Evolutionary conservation across 768 basidiomycete species (phyloP).

Genomic region (Suillus fuscotomentosus): DNA sequence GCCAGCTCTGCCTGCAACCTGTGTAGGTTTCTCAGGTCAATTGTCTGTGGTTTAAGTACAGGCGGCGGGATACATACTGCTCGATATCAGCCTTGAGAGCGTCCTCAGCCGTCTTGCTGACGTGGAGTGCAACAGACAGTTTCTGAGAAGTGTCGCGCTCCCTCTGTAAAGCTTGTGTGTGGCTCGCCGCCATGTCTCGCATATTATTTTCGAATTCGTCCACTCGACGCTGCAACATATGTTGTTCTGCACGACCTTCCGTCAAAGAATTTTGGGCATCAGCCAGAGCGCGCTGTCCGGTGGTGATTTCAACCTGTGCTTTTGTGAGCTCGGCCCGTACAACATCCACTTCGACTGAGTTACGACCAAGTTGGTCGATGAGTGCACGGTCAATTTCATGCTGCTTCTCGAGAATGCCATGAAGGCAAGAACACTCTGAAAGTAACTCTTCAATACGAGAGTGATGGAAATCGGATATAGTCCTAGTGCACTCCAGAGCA

Average conservation of each 20-base stretch:
- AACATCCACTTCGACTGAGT: slow-evolving; percentile 40
- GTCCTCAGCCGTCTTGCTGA: slow-evolving; percentile 64
- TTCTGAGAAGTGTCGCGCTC: slow-evolving; percentile 48
- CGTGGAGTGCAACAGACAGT: slow-evolving; percentile 49
- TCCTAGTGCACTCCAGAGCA: slow-evolving; percentile 17
- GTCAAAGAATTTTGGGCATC: slow-evolving; percentile 20
- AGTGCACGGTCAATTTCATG: slow-evolving; percentile 18
- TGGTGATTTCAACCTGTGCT: slow-evolving; percentile 36
- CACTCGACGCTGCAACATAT: slow-evolving; percentile 26
- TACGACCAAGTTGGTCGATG: slow-evolving; percentile 37
- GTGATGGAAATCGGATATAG: slow-evolving; percentile 37
- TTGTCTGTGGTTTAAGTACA: slow-evolving; percentile 31
- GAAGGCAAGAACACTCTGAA: slow-evolving; percentile 10
- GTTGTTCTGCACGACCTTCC: slow-evolving; percentile 17
- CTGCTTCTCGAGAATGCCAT: slow-evolving; percentile 15
- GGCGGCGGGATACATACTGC: slow-evolving; percentile 43
- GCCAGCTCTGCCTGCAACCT: slow-evolving; percentile 52
- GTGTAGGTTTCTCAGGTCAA: neutral
- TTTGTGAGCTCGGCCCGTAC: slow-evolving; percentile 41
- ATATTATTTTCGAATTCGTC: slow-evolving; percentile 26
- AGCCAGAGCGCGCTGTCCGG: slow-evolving; percentile 18
- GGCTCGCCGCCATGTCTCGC: slow-evolving; percentile 30
- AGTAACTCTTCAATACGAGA: slow-evolving; percentile 35
- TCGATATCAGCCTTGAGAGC: slow-evolving; percentile 67
- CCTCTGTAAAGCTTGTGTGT: slow-evolving; percentile 39